Evolutionary conservation across 345 rosid genomes (phyloP), one percentile per base, ranked within the genome.

Genomic region (Physaria fendleri): DNA sequence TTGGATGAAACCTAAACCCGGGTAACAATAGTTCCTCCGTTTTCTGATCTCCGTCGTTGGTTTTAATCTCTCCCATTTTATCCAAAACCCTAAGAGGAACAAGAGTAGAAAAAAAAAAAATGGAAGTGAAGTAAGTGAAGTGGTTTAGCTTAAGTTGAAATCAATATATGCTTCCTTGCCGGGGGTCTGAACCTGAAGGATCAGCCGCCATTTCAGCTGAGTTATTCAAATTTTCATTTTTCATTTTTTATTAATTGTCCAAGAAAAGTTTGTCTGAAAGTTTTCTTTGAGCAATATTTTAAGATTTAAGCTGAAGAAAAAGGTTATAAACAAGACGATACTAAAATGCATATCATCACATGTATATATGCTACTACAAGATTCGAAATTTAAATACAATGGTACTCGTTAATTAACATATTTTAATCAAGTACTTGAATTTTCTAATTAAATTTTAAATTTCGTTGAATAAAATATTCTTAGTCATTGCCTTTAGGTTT

Each of bases 1-100:
- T 88, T 25, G 96, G 96, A 62, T 88, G 93, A 74, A 88, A 88
- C 59, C 93, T 76, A 58, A 88, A 88, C 58, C 96, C 96, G 10
- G 93, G 96, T 28, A 88, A 63, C 79, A 83, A 69, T 8, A 81
- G 69, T 46, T 83, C 90, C 4, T 85, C 90, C 75, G 80, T 37
- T 32, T 79, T 79, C 33, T 76, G 81, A 9, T 13, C 45, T 6
- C 48, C 73, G 55, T 73, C 76, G 52, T 76, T n/a, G n/a, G n/a
- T n/a, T n/a, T n/a, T 83, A 16, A 22, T 14, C 5, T 59, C 54
- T 27, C 77, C 84, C 90, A 86, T 81, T n/a, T 21, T n/a, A 12
- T 15, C 18, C 5, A 37, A 17, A 34, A 30, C 50, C 25, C 22
- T 29, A 30, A 33, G 40, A 44, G 53, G 52, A 34, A 46, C 22